Evolutionary conservation across 805 yeast species (phyloP).

Genomic region (Yamadazyma takamatsuzukensis): DNA sequence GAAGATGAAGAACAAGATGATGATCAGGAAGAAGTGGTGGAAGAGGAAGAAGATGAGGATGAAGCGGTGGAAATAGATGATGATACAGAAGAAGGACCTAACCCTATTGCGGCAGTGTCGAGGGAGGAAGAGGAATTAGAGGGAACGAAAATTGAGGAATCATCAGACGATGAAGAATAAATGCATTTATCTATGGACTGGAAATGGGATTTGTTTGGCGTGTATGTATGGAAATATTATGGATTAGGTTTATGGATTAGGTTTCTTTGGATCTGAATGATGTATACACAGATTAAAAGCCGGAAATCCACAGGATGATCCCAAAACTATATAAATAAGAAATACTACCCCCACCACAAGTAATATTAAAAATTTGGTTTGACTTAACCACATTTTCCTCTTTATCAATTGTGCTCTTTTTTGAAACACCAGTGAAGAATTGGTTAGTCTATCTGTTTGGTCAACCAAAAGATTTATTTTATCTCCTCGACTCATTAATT

Average conservation of each 20-base stretch:
- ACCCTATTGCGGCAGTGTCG: conserved; percentile 28
- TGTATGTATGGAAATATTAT: not conserved
- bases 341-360: conserved; percentile 18
- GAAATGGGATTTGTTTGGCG: conserved; percentile 2
- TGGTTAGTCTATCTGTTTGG: conserved; percentile 71
- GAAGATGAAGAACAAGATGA: conserved; percentile 8
- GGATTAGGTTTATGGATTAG: not conserved
- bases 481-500: conserved; percentile 75
- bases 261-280: not conserved
- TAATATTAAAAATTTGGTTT: conserved; percentile 40
- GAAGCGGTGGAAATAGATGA: conserved; percentile 10
- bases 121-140: conserved; percentile 32
- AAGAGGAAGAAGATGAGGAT: conserved; percentile 11
- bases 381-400: conserved; percentile 69
- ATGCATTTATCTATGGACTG: conserved; percentile 9
- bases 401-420: conserved; percentile 62
- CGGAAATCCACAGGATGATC: conserved; percentile 54
- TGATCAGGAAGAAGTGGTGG: conserved; percentile 11
- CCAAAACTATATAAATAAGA: conserved; percentile 44
- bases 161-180: conserved; percentile 14
- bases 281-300: conserved; percentile 39
- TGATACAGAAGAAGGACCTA: conserved; percentile 11
- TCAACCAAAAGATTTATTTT: conserved; percentile 67
- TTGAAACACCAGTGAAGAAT: conserved; percentile 64
- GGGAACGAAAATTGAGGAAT: conserved; percentile 20